These are phyloP conservation scores for Herpetomonas samuelpessoai DNA, from an alignment of 208 protist genomes.

Conservation along the genomic window DNA sequence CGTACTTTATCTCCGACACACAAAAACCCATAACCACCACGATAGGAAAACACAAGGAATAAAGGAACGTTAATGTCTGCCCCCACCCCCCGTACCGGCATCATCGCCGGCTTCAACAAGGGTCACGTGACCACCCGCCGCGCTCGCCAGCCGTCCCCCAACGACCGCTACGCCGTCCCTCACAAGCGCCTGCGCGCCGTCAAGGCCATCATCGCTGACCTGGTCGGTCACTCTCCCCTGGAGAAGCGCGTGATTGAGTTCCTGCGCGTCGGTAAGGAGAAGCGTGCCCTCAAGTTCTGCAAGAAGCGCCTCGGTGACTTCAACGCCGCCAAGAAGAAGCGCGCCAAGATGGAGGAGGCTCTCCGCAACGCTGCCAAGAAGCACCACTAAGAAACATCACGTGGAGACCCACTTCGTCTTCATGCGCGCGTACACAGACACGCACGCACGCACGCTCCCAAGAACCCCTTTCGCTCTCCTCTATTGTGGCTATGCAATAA, in stretches of 20 bases:
- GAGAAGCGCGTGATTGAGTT: conserved; percentile 93
- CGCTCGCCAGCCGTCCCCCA: conserved; percentile 60
- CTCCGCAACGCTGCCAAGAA: conserved; percentile 88
- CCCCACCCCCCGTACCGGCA: conserved; percentile 80
- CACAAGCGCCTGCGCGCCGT: conserved; percentile 91
- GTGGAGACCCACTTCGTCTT: neutral
- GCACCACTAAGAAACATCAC: conserved; percentile 37
- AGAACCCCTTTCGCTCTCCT: too few species aligned
- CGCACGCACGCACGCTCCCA: too few species aligned
- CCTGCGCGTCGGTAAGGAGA: conserved; percentile 94
- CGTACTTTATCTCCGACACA: too few species aligned
- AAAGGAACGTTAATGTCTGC: conserved; percentile 13
- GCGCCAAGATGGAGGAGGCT: conserved; percentile 89
- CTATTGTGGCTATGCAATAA: too few species aligned
- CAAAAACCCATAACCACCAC: too few species aligned
- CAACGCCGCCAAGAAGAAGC: conserved; percentile 91
- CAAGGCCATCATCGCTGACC: conserved; percentile 89
- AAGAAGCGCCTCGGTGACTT: conserved; percentile 93
- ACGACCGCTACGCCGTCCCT: conserved; percentile 82
- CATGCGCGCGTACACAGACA: too few species aligned
- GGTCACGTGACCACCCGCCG: conserved; percentile 89
- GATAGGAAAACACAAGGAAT: neutral
- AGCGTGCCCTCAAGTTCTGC: conserved; percentile 94
- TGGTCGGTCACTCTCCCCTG: conserved; percentile 91
- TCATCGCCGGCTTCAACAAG: conserved; percentile 93